Evolutionary conservation across 1,284 basidiomycete species (phyloP).

Genomic region (Boletellus dicymbophilus): DNA sequence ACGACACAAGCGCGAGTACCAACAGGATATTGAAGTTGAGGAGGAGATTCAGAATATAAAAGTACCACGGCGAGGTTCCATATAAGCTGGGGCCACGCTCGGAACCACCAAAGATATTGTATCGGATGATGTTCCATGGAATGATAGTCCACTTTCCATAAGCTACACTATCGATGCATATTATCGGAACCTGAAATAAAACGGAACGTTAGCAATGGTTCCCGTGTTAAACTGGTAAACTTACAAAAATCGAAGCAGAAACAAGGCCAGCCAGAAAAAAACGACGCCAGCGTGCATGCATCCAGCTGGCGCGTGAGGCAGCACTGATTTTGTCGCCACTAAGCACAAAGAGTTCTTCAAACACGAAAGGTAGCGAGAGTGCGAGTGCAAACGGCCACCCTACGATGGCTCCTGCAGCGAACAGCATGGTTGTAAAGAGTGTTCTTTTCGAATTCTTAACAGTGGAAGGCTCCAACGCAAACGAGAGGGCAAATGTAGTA

Average conservation of each 20-base stretch:
- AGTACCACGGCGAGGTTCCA: constrained; percentile 87
- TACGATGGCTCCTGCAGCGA: constrained; percentile 84
- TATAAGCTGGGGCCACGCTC: constrained; percentile 89
- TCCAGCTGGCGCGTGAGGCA: constrained; percentile 54
- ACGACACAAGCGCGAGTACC: constrained; percentile 76
- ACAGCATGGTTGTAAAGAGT: constrained; percentile 64
- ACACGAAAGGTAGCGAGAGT: constrained; percentile 85
- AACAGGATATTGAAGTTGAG: constrained; percentile 93
- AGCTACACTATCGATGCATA: constrained; percentile 82
- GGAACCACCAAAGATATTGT: constrained; percentile 87
- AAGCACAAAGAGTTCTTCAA: constrained; percentile 87
- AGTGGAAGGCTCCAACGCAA: constrained; percentile 72
- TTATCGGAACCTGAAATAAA: constrained; percentile 70
- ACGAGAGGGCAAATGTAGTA: constrained; percentile 81
- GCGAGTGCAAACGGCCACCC: constrained; percentile 97
- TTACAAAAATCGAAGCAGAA: constrained; percentile 69
- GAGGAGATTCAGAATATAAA: constrained; percentile 84
- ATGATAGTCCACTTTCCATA: constrained; percentile 83
- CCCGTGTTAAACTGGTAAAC: constrained; percentile 29
- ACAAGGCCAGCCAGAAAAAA: constrained; percentile 58
- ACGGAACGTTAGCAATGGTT: constrained; percentile 2
- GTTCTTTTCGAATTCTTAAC: constrained; percentile 56
- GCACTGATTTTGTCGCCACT: constrained; percentile 73
- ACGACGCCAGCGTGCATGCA: constrained; percentile 60
- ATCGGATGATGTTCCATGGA: constrained; percentile 92